phyloP scores from a whole-genome alignment of 176 grass and related monocot species.

The Oryza brachyantha region DNA sequence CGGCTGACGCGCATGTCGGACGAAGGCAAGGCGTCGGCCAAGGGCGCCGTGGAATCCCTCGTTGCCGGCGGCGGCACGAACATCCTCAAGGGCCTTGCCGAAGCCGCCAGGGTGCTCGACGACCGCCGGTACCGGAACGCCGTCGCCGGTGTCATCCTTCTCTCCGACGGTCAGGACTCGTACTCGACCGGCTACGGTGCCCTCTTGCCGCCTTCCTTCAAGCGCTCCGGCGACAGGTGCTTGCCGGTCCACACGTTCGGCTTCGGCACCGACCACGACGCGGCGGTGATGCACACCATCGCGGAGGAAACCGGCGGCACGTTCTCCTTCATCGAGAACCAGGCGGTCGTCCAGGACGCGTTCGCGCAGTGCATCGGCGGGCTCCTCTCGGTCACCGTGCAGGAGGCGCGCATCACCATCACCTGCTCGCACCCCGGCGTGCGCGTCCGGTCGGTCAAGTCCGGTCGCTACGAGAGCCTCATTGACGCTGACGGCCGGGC shows the following conservation, averaged over 20 bases:
- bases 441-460: conserved; percentile 34
- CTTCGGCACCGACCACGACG: conserved; percentile 54
- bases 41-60: background rate
- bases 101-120: conserved; percentile 71
- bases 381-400: conserved; percentile 49
- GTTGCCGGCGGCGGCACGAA: conserved; percentile 25
- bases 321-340: conserved; percentile 61
- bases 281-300: conserved; percentile 50
- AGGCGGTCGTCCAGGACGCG: conserved; percentile 43
- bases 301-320: conserved; percentile 50
- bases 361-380: conserved; percentile 74
- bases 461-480: conserved; percentile 37
- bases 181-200: conserved; percentile 16
- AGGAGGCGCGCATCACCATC: conserved; percentile 31
- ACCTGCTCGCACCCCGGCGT: conserved; percentile 32
- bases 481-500: conserved; percentile 15
- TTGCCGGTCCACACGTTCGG: conserved; percentile 50
- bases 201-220: conserved; percentile 37
- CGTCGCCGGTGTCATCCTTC: conserved; percentile 68
- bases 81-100: conserved; percentile 61
- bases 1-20: background rate
- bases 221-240: background rate
- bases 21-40: background rate
- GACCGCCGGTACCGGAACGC: conserved; percentile 52
- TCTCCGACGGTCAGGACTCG: conserved; percentile 86